phyloP scores from a whole-genome alignment of 2,329 filamentous ascomycete species.

The Leptographium procerum region DNA sequence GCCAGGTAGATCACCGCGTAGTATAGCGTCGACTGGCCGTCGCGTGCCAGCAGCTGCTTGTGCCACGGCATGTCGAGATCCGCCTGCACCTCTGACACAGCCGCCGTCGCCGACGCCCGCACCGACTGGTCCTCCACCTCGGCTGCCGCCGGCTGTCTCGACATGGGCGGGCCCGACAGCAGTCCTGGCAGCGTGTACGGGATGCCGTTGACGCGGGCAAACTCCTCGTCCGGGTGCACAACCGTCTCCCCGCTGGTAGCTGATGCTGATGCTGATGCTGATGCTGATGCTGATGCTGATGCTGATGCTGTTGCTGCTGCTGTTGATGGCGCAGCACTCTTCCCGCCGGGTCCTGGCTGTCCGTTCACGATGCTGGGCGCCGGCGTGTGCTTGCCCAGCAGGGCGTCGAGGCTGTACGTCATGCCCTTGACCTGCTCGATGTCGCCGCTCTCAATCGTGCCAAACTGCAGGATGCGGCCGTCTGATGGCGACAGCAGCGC shows the following conservation, averaged over 20 bases:
- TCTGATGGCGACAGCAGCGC: conserved; percentile 82
- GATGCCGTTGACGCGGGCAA: conserved; percentile 86
- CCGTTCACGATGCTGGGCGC: conserved; percentile 39
- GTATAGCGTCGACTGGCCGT: conserved; percentile 61
- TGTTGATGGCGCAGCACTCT: background rate
- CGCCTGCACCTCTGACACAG: conserved; percentile 67
- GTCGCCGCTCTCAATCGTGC: conserved; percentile 81
- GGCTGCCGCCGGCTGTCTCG: conserved; percentile 23
- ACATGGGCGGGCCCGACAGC: conserved; percentile 56
- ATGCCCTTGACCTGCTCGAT: conserved; percentile 99
- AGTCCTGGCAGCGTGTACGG: conserved; percentile 85
- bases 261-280: conserved; percentile 2
- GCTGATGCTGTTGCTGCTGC: background rate
- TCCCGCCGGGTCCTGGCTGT: conserved; percentile 13
- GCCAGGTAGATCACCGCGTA: conserved; percentile 94
- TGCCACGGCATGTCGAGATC: conserved; percentile 76
- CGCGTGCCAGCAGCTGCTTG: conserved; percentile 47
- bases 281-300: background rate
- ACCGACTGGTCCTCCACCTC: conserved; percentile 63
- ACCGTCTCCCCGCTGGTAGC: conserved; percentile 48
- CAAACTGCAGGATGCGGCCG: conserved; percentile 83
- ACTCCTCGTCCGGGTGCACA: conserved; percentile 77
- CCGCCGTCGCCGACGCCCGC: conserved; percentile 50
- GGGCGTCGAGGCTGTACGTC: conserved; percentile 89
- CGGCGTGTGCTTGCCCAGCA: conserved; percentile 61